phyloP scores from a whole-genome alignment of 2,329 filamentous ascomycete species.

The Fusarium papillatum region DNA sequence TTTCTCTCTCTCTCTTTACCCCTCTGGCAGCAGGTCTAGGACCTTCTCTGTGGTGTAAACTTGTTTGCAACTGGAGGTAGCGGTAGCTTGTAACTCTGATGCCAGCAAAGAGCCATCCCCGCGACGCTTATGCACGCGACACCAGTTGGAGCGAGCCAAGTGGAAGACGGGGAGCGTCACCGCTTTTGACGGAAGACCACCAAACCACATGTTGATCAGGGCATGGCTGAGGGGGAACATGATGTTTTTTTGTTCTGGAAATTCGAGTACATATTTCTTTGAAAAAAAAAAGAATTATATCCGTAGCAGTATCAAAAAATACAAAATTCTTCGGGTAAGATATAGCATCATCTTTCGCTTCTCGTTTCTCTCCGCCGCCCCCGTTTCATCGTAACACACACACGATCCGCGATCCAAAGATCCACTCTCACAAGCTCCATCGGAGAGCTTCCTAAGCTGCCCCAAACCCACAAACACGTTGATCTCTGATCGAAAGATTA shows the following conservation, averaged over 20 bases:
- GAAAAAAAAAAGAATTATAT: not conserved
- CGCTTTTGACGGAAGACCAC: constrained; percentile 36
- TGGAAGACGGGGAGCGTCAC: constrained; percentile 36
- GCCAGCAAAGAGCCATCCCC: constrained; percentile 6
- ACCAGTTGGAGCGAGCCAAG: constrained; percentile 42
- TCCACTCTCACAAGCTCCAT: constrained; percentile 33
- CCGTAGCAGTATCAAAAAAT: not conserved
- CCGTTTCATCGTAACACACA: constrained; percentile 21
- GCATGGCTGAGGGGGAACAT: not conserved
- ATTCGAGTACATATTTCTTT: not conserved
- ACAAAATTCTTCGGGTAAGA: not conserved
- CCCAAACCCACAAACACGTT: constrained; percentile 8
- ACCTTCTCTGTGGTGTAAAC: not conserved
- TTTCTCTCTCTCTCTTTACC: constrained; percentile 2
- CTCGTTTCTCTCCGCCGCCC: constrained; percentile 1
- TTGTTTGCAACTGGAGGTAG: not conserved
- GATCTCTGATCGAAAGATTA: constrained; percentile 29
- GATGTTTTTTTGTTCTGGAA: not conserved
- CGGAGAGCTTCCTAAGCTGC: constrained; percentile 21
- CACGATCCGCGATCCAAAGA: constrained; percentile 35
- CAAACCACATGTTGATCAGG: constrained; percentile 4
- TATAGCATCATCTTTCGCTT: not conserved
- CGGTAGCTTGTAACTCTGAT: constrained; percentile 2
- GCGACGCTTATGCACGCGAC: constrained; percentile 46
- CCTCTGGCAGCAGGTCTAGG: not conserved